phyloP scores from a whole-genome alignment of 2,329 filamentous ascomycete genomes.

The Fusarium keratoplasticum region DNA sequence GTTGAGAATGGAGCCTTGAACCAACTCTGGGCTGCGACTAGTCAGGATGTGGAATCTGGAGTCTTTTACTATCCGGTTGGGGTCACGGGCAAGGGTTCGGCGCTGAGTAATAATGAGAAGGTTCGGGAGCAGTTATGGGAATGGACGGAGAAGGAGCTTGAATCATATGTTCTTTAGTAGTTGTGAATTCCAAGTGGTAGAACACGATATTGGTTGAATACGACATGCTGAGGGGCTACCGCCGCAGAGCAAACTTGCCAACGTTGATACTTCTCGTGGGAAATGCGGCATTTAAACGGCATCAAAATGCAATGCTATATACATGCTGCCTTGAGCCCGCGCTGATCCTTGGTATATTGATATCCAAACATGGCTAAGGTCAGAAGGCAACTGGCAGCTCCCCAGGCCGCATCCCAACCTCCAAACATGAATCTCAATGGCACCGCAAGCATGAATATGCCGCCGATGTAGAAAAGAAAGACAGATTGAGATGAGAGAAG shows the following conservation, averaged over 20 bases:
- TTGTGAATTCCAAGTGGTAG: not conserved
- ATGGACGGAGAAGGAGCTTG: constrained; percentile 50
- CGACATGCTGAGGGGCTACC: not conserved
- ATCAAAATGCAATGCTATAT: not conserved
- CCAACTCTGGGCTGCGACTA: constrained; percentile 56
- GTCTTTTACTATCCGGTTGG: constrained; percentile 50
- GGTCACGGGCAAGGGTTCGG: constrained; percentile 13
- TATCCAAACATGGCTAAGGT: not conserved
- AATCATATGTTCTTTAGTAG: not conserved
- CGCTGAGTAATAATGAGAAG: constrained; percentile 5
- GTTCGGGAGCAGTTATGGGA: constrained; percentile 46
- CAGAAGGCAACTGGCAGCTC: not conserved
- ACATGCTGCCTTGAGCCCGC: not conserved
- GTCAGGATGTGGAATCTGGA: constrained; percentile 45
- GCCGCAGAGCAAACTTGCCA: not conserved
- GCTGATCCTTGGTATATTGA: not conserved
- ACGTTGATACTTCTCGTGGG: not conserved
- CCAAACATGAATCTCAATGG: not conserved
- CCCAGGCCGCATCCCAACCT: not conserved
- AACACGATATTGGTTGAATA: not conserved
- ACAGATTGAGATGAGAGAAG: not conserved
- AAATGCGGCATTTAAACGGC: not conserved
- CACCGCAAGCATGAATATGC: not conserved
- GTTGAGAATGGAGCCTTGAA: not conserved
- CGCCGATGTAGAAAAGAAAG: not conserved